Base-by-base conservation (phyloP, 1,139 yeast genomes). In the Cylindricascospora bacillispora region DNA sequence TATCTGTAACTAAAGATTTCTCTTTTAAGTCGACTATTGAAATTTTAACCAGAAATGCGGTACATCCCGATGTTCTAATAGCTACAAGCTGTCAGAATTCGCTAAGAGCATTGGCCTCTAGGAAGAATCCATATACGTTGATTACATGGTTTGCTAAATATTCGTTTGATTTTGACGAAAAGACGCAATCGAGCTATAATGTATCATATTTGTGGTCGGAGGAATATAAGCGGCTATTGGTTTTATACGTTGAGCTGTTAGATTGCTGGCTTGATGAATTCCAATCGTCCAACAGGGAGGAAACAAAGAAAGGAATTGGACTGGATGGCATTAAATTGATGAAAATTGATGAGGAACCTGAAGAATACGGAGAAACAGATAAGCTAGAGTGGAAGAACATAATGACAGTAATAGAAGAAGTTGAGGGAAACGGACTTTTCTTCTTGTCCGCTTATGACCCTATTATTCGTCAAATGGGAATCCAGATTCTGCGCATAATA, bases 361-460 rank as follows among this genome's bases (percentile, higher is more conserved):
- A 53, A 5, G 54, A 51, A 13, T 46, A 54, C 21, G 65, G 60
- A 30, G 64, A 70, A 5, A 59, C 68, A 13, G 89, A 81, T 35
- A 85, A 77, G 35, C 56, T 82, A 27, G 92, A 80, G 45, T 65
- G 86, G 68, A 80, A 80, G 43, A 73, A 73, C 22, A 73, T 82
- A 24, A 74, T 82, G 42, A 78, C 93, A 0, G 76, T 80, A 0
- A 76, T 86, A 29, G 97, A 89, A 52, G 95, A 86, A 41, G 80
- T 86, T 6, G 98, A 92, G 56, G 97, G 98, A 0, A 83, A 86
- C 49, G 99, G 95, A 0, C 57, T 92, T 23, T 89, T 82, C 50
- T 89, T 92, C 49, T 60, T 92, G 18, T 83, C 95, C 47, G 81
- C 94, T 2, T 93, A 83, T 46, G 95, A 85, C 44, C 67, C 81